Base-by-base conservation (phyloP, 2,329 filamentous ascomycete genomes). In the Aspergillus glaucus region DNA sequence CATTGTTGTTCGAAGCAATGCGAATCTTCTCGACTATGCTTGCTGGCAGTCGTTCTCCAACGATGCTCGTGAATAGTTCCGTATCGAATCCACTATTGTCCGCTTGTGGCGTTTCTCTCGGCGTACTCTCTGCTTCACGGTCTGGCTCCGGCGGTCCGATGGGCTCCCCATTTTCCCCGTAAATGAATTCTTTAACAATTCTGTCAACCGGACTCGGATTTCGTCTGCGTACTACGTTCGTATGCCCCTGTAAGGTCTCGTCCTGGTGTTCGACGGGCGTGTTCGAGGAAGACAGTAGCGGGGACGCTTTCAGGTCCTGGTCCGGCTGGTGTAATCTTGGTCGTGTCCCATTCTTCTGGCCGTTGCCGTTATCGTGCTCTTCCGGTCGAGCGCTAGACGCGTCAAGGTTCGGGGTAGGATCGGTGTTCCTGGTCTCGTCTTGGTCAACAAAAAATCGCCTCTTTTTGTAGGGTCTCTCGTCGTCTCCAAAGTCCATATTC, bases 391-490 rank as follows among this genome's bases (percentile, higher is more conserved):
- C 10, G 47, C 42, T 37, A 43, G 56, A 53, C 52, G 56, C 57
- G 57, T 64, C 55, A 22, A 50, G 32, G 46, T 17, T 46, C n/a
- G 48, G 12, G 7, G 46, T 22, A 21, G 49, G 19, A 26, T 47
- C 47, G 22, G 39, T 39, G 37, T 46, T 34, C 15, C 50, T 64
- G 55, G 40, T 56, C 43, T 49, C 49, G 32, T 50, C 54, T 44
- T 78, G 75, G 41, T 82, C 79, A 14, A 75, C 71, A 56, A 85
- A 85, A 67, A 84, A 84, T 24, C 81, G 77, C 52, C 79, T 74
- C 66, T 82, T 83, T 66, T 85, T 85, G 21, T 67, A 64, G 4
- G 81, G 82, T 17, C 79, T 72, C 44, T 80, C 73, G 42, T 76
- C 61, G 49, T 75, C 68, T 56, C 62, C 58, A 39, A 60, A 62